These are phyloP conservation scores for Pelargonium australe DNA, from an alignment of 441 rosid genomes.

Conservation along the genomic window DNA sequence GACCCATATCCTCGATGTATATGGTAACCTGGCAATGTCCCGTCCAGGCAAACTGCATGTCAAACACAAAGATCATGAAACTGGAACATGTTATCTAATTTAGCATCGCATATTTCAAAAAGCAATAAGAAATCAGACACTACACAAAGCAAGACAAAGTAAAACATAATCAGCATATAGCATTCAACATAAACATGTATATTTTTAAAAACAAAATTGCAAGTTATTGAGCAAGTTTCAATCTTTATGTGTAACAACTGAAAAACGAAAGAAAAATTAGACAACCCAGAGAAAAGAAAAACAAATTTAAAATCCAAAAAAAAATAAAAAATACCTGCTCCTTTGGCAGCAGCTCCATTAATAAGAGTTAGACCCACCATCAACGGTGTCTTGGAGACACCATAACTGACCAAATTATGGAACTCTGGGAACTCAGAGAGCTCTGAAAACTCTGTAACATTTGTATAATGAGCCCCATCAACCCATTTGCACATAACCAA, in stretches of 20 bases:
- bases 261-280: not conserved
- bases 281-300: not conserved
- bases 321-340: conserved; percentile 34
- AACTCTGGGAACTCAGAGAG: conserved; percentile 9
- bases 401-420: conserved; percentile 22
- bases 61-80: conserved; percentile 3
- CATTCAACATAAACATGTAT: not conserved
- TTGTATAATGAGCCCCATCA: conserved; percentile 17
- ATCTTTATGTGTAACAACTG: not conserved
- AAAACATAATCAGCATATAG: not conserved
- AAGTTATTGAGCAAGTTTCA: not conserved
- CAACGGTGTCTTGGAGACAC: conserved; percentile 16
- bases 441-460: conserved; percentile 17
- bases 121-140: not conserved
- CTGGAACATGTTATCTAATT: not conserved
- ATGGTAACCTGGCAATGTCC: conserved; percentile 71
- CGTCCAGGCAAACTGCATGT: conserved; percentile 55
- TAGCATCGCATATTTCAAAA: not conserved
- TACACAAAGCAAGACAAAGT: not conserved
- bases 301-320: not conserved
- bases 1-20: conserved; percentile 49
- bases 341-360: conserved; percentile 45
- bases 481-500: conserved; percentile 19
- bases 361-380: conserved; percentile 46
- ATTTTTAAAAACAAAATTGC: not conserved